Evolutionary conservation across 352 stramenopile species (phyloP).

Genomic region (Phytophthora citricola): DNA sequence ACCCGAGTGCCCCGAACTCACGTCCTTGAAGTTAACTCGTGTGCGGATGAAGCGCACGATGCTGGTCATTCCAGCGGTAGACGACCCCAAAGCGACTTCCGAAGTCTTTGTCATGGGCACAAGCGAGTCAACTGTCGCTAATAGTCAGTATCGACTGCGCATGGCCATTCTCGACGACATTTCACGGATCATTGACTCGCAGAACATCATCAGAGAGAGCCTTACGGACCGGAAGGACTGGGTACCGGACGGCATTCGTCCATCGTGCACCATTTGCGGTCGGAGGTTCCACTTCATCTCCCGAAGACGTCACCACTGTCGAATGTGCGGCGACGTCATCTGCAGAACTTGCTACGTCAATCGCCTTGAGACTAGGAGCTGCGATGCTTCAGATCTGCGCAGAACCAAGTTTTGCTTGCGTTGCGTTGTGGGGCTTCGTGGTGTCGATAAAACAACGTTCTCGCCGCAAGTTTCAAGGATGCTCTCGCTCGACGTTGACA

Average conservation of each 20-base stretch:
- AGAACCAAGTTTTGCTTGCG: slow-evolving; percentile 57
- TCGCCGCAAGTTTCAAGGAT: slow-evolving; percentile 4
- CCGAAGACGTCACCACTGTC: slow-evolving; percentile 49
- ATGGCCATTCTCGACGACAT: slow-evolving; percentile 56
- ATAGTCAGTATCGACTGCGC: slow-evolving; percentile 41
- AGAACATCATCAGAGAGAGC: slow-evolving; percentile 48
- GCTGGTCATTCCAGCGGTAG: slow-evolving; percentile 34
- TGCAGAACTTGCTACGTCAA: slow-evolving; percentile 55
- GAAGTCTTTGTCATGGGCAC: slow-evolving; percentile 48
- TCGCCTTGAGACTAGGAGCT: slow-evolving; percentile 22
- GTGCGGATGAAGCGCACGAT: slow-evolving; percentile 51
- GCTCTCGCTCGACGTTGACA: background rate
- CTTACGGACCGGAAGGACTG: slow-evolving; percentile 33
- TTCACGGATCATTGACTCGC: slow-evolving; percentile 51
- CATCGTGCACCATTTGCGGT: slow-evolving; percentile 28
- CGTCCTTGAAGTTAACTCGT: slow-evolving; percentile 36
- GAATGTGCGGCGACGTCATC: slow-evolving; percentile 52
- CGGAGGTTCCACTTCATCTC: slow-evolving; percentile 31
- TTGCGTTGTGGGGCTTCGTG: slow-evolving; percentile 15
- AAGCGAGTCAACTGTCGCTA: slow-evolving; percentile 37
- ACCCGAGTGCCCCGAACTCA: slow-evolving; percentile 47
- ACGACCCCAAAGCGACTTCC: slow-evolving; percentile 38
- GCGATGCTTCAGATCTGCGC: background rate
- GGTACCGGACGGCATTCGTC: slow-evolving; percentile 37
- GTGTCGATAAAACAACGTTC: slow-evolving; percentile 6